Base-by-base conservation (phyloP, 768 basidiomycete species). In the Naganishia randhawae region DNA sequence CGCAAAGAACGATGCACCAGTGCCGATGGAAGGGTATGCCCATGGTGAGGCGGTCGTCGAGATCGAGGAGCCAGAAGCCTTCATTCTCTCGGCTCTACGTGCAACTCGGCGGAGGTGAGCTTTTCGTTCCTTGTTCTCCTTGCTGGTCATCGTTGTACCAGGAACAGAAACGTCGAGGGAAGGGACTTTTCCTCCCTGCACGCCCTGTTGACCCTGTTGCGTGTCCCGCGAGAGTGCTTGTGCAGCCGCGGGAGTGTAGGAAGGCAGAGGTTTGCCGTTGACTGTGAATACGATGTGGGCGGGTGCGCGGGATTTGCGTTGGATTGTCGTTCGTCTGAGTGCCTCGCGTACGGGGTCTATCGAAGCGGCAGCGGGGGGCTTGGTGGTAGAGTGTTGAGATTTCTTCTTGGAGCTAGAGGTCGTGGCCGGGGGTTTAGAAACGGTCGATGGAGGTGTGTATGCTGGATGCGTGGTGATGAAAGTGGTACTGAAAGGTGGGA, bases 51-150 rank as follows among this genome's bases (percentile, higher is more conserved):
- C 29, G 39, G 35, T 11, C 14, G 37, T 42, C 22, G n/a, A 7
- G 22, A 22, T 42, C 22, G 22, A 10, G n/a, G 54, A 6, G 14
- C 33, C 7, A 16, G 37, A 42, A 16, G 57, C 8, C 19, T 8
- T 39, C 33, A 61, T 4, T 13, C 57, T 35, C 22, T 35, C 8
- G 14, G 25, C 39, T 27, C 57, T 35, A 39, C 57, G 57, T 42
- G 57, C 57, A 25, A 61, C 13, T 8, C 57, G 57, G 4, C 57
- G 57, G 2, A 61, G 29, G 29, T 61, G 57, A 11, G 37, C 37
- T 61, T 61, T 61, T 25, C 63, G 63, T 29, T 51, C 63, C 13
- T 27, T 48, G 25, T 48, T 48, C 27, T 50, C 55, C 55, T n/a
- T 61, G 8, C 8, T 16, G 39, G 11, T 16, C 31, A 29, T 33